Evolutionary conservation across 805 yeast genomes (phyloP), one percentile per base, ranked within the genome.

Genomic region (Kodamaea fukazawae): DNA sequence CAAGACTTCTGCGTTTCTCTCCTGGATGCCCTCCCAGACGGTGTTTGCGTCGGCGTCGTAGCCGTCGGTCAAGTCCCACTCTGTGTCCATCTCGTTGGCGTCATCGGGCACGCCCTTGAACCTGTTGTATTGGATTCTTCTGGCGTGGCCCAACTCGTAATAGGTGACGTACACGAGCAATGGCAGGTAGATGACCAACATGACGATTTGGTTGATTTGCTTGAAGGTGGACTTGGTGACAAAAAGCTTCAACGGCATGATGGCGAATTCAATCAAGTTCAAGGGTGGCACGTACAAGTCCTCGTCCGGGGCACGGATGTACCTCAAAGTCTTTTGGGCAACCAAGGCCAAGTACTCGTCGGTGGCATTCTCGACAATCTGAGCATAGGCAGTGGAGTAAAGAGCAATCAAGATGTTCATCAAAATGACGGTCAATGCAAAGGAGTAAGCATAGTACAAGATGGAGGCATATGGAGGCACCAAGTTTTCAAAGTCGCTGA

Each of bases 391-490:
- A 34, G 87, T 83, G 22, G 93, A 81, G 61, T 83, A 88, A 46
- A 88, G 73, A 5, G 96, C 96, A 69, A 88, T 75, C 54, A 88
- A 71, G 56, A 88, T 82, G 65, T 88, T 88, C 69, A 88, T 75
- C 64, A 88, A 70, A 42, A 88, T 80, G 34, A 83, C 85, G 9
- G 83, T 65, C 34, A 87, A 81, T 36, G 85, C 73, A 57, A 88
- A 88, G 3, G 86, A 77, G 71, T 85, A 88, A 37, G 76, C 62
- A 68, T 86, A 87, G 59, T 84, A 88, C 38, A 88, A 67, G 3
- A 87, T 63, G n/a, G 79, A 76, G 0, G 95, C 95, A 59, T 85
- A 88, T 4, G 96, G 96, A 12, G 87, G 86, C 0, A 87, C 89
- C 57, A 88, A 82, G 38, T 76, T 66, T 29, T 78, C 79, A 50